Percentiles rank a stretch among this genome's conserved stretches.
phyloP scores from a whole-genome alignment of 139 green algal species.

The Tetradesmus lagerheimii region DNA sequence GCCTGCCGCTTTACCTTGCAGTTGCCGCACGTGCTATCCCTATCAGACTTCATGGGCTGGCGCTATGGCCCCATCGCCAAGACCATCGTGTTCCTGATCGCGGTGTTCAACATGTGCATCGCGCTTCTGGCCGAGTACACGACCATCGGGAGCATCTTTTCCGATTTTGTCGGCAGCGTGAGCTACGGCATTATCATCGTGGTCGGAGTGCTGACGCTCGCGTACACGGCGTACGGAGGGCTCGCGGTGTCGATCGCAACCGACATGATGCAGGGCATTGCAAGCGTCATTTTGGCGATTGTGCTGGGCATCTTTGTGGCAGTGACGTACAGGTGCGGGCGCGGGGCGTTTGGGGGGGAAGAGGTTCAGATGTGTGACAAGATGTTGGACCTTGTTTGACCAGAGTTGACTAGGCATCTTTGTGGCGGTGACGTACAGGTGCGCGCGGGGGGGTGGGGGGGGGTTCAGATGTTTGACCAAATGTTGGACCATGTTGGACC shows the following conservation, averaged over 20 bases:
- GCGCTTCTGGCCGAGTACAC: conserved; percentile 55
- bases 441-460: too few relatives aligned
- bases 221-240: conserved; percentile 80
- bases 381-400: too few relatives aligned
- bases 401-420: too few relatives aligned
- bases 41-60: conserved; percentile 79
- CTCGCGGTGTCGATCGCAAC: conserved; percentile 85
- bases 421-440: conserved; percentile 74
- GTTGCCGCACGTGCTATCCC: conserved; percentile 62
- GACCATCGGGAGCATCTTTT: conserved; percentile 81
- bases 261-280: conserved; percentile 78
- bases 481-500: too few relatives aligned
- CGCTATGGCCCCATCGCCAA: conserved; percentile 71
- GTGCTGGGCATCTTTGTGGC: conserved; percentile 78
- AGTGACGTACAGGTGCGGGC: conserved; percentile 66
- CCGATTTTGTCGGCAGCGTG: conserved; percentile 65
- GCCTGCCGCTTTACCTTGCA: not conserved
- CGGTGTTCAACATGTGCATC: conserved; percentile 85
- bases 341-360: not conserved
- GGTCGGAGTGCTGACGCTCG: conserved; percentile 70
- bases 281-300: conserved; percentile 64
- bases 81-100: conserved; percentile 65
- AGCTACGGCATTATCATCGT: conserved; percentile 79
- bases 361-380: not conserved
- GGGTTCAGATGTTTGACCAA: too few relatives aligned